Evolutionary conservation across 176 grass and related monocot species (phyloP), one percentile per base, ranked within the genome.

Genomic region (Carex cristatella): DNA sequence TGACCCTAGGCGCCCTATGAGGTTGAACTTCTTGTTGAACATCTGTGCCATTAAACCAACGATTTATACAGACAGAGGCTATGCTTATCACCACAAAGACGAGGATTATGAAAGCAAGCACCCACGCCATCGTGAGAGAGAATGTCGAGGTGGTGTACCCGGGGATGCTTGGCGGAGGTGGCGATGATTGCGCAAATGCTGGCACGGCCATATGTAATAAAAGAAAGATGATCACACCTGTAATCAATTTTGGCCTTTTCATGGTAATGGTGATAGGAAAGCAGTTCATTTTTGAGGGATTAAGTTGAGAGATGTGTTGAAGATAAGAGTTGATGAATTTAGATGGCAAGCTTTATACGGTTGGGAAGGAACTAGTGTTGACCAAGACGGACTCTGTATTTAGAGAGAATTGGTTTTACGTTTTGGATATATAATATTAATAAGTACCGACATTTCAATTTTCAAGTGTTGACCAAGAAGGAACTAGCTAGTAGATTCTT

Each of bases 51-150:
- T 33, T 32, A 14, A 51, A 69, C 10, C 23, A 35, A 12, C 65
- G 63, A 44, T 83, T 83, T 69, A 83, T 4, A 69, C 49, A 79
- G 53, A 79, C 0, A 35, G 74, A 67, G 12, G 28, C 63, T 16
- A 83, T 15, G 35, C 30, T 33, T 57, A 56, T 79, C 49, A 16
- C 30, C 74, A 79, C 46, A 69, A 83, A 33, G 3, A 55, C 31
- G 6, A 83, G 49, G 30, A 83, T 49, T 35, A 83, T 7, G 46
- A 83, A 53, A 48, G 31, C 62, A 33, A 83, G 63, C 81, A 69
- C 31, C 16, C 53, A 48, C 23, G 31, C 64, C 61, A 83, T 64
- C 4, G 65, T 48, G 63, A 83, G 10, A 18, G 44, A 46, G 62
- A 54, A 18, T 65, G 81, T 69, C 8, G 27, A 10, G 44, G 81